Base-by-base conservation (phyloP, 768 basidiomycete species). In the Kwoniella shandongensis region DNA sequence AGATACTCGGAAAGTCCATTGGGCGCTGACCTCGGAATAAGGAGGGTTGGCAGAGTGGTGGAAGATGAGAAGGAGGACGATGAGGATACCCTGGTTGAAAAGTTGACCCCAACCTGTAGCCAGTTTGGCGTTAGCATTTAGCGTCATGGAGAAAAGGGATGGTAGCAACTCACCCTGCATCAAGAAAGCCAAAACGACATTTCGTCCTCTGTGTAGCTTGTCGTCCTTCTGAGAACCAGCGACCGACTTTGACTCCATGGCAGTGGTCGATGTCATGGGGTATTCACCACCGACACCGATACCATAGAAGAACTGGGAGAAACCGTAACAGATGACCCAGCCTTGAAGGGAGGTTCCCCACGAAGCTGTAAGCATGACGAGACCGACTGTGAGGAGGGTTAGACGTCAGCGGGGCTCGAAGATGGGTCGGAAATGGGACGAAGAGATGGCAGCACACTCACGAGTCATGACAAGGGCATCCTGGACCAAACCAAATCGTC, bases 281-380 rank as follows among this genome's bases (percentile, higher is more conserved):
- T 79, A 78, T 60, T 76, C 73, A 45, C 67, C 67, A 27, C 67
- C 63, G 10, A 71, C 70, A 18, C 76, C 76, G 61, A 78, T 64
- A 45, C 76, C 75, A 67, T 79, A 79, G 63, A 79, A 67, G 75
- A 79, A 79, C 29, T 78, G 70, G 2, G 62, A 69, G 65, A 65
- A 73, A 6, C 62, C 72, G 67, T 79, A 79, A 36, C 65, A 71
- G 67, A 78, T 76, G 42, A 79, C 76, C 78, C 78, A 80, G 22
- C 75, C 77, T 36, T 79, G 63, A 30, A 80, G 66, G 15, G 57
- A 57, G 0, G 62, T 66, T 12, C 77, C 77, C 79, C 79, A 80
- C n/a, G 75, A 71, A 7, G 76, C 76, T n/a, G 77, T 78, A 45
- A 80, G 72, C 73, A 80, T 78, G 61, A 78, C 62, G 20, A 78